These are phyloP conservation scores for Diaporthe batatas DNA, from an alignment of 2,329 filamentous ascomycete species.

Conservation along the genomic window DNA sequence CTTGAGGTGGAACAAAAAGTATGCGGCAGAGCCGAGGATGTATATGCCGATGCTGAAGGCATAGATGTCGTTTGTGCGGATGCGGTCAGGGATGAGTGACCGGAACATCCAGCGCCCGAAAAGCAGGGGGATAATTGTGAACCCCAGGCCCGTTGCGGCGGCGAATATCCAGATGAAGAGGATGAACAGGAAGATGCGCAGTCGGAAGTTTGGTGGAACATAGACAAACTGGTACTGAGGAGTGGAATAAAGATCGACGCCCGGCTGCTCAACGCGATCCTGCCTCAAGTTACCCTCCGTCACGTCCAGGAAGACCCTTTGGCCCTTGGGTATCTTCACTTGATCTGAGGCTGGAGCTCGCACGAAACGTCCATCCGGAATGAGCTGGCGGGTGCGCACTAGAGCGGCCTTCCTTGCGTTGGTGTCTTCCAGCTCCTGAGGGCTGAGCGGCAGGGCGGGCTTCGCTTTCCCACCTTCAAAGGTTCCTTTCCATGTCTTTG, in stretches of 20 bases:
- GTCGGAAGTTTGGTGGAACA: constrained; percentile 85
- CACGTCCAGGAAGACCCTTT: constrained; percentile 83
- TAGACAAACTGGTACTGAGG: constrained; percentile 79
- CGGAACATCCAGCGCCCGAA: constrained; percentile 86
- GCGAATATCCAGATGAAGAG: constrained; percentile 94
- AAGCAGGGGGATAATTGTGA: constrained; percentile 88
- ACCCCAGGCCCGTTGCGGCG: constrained; percentile 84
- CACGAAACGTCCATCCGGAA: constrained; percentile 84
- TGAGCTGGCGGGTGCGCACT: constrained; percentile 65
- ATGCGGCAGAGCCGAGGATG: constrained; percentile 77
- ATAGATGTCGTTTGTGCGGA: constrained; percentile 93
- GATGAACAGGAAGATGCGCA: constrained; percentile 87
- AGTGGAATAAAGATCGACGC: constrained; percentile 66
- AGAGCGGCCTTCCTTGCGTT: constrained; percentile 59
- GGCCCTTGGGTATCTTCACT: constrained; percentile 90
- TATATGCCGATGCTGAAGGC: constrained; percentile 94
- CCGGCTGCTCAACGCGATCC: constrained; percentile 72
- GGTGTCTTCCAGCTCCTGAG: constrained; percentile 53
- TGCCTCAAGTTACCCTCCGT: constrained; percentile 74
- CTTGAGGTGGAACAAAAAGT: constrained; percentile 68
- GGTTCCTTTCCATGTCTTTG: constrained; percentile 70
- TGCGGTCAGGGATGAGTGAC: constrained; percentile 76
- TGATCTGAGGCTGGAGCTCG: constrained; percentile 95
- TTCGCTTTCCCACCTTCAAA: constrained; percentile 64
- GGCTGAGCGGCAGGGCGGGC: constrained; percentile 53